A percentile compares a stretch with the other conserved stretches of the same genome.
These are phyloP conservation scores for Pulveroboletus sp. DNA, from an alignment of 768 basidiomycete genomes.

Conservation along the genomic window DNA sequence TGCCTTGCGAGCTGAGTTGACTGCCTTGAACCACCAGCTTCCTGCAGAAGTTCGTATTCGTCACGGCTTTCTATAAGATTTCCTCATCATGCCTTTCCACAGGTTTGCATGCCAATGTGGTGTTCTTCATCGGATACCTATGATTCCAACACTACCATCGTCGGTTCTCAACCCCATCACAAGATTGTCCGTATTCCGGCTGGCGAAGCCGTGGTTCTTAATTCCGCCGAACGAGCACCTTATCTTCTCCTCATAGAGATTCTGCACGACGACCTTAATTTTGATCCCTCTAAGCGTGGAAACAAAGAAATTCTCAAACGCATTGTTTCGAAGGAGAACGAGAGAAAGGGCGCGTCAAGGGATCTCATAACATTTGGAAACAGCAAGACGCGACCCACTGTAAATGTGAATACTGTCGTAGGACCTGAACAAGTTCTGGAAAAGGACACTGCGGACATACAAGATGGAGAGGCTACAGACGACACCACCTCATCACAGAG, in stretches of 20 bases:
- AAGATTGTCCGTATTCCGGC: constrained; percentile 96
- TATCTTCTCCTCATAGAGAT: constrained; percentile 92
- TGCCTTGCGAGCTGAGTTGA: constrained; percentile 93
- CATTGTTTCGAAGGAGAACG: constrained; percentile 62
- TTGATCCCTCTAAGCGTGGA: constrained; percentile 75
- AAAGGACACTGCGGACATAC: constrained; percentile 26
- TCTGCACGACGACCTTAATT: constrained; percentile 84
- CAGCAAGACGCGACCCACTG: constrained; percentile 13
- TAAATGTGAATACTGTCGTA: constrained; percentile 19
- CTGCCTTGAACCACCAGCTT: constrained; percentile 90
- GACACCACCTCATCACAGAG: constrained; percentile 18
- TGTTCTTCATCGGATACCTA: constrained; percentile 66
- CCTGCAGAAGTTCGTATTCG: constrained; percentile 76
- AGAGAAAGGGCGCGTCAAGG: constrained; percentile 51
- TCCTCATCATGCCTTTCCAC: constrained; percentile 7
- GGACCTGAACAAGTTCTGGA: constrained; percentile 31
- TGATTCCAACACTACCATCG: constrained; percentile 22
- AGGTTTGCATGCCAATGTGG: constrained; percentile 91
- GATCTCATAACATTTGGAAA: constrained; percentile 48
- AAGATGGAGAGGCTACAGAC: constrained; percentile 11
- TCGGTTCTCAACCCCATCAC: constrained; percentile 68
- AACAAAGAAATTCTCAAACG: constrained; percentile 86
- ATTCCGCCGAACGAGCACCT: constrained; percentile 94
- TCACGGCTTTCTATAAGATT: background rate
- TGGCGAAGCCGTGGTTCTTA: constrained; percentile 94